Conservation (phyloP, 805 yeast species). For the Saccharomycopsis sp. region DNA sequence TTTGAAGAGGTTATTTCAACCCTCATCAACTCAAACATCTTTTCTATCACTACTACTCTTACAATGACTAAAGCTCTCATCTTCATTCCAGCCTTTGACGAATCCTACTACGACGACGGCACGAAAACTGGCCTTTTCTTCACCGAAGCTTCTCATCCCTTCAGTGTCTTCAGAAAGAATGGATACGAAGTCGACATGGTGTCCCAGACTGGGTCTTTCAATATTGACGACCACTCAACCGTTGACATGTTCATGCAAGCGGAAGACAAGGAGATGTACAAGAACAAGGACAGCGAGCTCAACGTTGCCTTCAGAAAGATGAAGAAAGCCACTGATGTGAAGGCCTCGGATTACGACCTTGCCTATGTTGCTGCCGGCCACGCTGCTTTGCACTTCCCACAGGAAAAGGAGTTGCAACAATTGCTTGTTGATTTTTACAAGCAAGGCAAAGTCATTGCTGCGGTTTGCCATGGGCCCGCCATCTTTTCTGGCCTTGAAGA, state of each 20-base stretch:
- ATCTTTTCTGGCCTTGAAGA: constrained; percentile 33
- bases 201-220: constrained; percentile 50
- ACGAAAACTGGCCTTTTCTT: constrained; percentile 52
- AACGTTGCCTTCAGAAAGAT: not conserved
- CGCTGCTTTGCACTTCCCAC: not conserved
- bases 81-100: constrained; percentile 36
- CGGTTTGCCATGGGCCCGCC: not conserved
- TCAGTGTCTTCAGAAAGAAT: constrained; percentile 34
- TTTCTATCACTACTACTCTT: too few species aligned
- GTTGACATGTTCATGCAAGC: constrained; percentile 33
- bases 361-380: not conserved
- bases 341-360: not conserved
- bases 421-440: not conserved
- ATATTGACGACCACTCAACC: constrained; percentile 50
- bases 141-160: constrained; percentile 55
- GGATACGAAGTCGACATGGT: constrained; percentile 48
- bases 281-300: constrained; percentile 31
- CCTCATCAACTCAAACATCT: too few species aligned
- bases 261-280: constrained; percentile 34
- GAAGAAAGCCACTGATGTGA: not conserved
- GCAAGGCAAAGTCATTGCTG: not conserved
- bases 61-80: constrained; percentile 32
- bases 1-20: too few species aligned
- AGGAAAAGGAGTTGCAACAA: not conserved
- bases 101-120: constrained; percentile 47